Evolutionary conservation across 768 basidiomycete species (phyloP).

Genomic region (Boletus vinaceobasis): DNA sequence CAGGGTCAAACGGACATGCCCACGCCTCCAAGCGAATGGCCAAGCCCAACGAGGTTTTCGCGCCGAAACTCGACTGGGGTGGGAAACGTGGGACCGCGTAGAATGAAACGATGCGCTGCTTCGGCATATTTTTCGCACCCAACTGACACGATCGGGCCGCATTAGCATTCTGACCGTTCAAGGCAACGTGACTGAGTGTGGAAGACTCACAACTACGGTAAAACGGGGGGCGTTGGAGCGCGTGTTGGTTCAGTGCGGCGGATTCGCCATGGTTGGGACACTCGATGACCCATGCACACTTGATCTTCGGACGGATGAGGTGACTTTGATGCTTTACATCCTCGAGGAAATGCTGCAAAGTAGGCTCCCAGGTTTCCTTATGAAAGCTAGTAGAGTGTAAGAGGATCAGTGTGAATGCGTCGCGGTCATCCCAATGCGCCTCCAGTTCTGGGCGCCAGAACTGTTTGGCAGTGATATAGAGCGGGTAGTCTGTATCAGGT

Average conservation of each 20-base stretch:
- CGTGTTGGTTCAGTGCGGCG: constrained; percentile 48
- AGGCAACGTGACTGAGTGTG: not conserved
- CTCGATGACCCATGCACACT: constrained; percentile 60
- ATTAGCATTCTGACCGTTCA: not conserved
- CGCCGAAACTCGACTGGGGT: constrained; percentile 45
- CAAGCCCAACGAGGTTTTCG: constrained; percentile 58
- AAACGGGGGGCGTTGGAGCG: constrained; percentile 43
- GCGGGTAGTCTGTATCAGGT: constrained; percentile 42
- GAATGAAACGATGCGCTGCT: constrained; percentile 56
- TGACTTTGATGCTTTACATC: constrained; percentile 7
- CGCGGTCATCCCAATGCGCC: constrained; percentile 33
- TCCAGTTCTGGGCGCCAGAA: constrained; percentile 47
- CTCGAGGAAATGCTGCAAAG: constrained; percentile 46
- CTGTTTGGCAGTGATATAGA: constrained; percentile 54
- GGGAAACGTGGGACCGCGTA: constrained; percentile 36
- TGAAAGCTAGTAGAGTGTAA: constrained; percentile 72
- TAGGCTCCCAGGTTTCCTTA: constrained; percentile 72
- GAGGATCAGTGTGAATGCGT: constrained; percentile 55
- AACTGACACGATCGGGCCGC: constrained; percentile 35
- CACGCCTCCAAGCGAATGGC: constrained; percentile 67
- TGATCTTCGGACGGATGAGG: constrained; percentile 15
- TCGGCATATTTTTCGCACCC: constrained; percentile 63
- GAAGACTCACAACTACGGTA: constrained; percentile 42
- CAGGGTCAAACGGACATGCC: constrained; percentile 44
- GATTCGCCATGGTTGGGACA: constrained; percentile 73